phyloP scores from a whole-genome alignment of 176 grass and related monocot genomes.

The Rhipidocladum racemiflorum region DNA sequence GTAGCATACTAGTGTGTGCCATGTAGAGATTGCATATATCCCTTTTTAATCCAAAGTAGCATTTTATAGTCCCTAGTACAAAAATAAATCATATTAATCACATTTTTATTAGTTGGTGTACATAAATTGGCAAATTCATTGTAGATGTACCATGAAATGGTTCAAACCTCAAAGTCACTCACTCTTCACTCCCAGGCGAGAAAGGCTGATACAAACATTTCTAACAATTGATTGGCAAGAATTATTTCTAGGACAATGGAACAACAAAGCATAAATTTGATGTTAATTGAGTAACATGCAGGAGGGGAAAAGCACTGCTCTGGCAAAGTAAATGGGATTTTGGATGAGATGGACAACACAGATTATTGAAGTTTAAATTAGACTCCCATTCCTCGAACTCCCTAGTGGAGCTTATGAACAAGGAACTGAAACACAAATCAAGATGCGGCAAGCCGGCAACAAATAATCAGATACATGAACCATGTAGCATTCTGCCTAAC shows the following conservation, averaged over 20 bases:
- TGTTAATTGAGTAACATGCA: background rate
- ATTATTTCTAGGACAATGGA: background rate
- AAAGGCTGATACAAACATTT: background rate
- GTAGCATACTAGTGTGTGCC: background rate
- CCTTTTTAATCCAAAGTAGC: background rate
- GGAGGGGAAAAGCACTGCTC: background rate
- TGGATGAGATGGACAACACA: background rate
- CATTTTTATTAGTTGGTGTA: background rate
- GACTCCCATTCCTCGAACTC: background rate
- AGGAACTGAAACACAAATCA: too few species aligned
- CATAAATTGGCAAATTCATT: background rate
- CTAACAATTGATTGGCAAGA: background rate
- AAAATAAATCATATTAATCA: background rate
- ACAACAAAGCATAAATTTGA: background rate
- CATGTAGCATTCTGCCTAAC: conserved; percentile 5
- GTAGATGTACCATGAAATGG: background rate
- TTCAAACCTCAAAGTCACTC: background rate
- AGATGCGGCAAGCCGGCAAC: too few species aligned
- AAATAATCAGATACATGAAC: background rate
- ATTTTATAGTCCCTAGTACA: background rate
- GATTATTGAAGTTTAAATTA: background rate
- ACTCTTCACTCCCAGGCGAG: background rate
- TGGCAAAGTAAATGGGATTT: background rate
- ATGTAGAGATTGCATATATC: background rate
- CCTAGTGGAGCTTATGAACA: background rate